Base-by-base conservation (phyloP, 805 yeast species). In the Ogataea parapolymorpha region DNA sequence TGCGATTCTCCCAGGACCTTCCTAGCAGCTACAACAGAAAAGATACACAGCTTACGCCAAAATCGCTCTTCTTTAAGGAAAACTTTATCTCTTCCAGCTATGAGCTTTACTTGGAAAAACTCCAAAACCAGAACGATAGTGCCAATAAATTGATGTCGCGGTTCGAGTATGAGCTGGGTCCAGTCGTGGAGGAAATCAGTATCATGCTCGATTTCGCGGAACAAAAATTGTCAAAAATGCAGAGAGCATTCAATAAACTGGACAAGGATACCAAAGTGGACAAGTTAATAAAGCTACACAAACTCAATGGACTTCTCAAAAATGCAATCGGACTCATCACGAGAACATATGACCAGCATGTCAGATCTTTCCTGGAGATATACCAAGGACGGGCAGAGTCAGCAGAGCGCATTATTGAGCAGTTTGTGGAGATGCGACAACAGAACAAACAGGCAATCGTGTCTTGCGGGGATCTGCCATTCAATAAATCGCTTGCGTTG, bases 1-100 rank as follows among this genome's bases (percentile, higher is more conserved):
- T 37, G 11, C 41, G 35, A 14, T 28, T 54, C 10, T 37, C 42
- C 28, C 26, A 20, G 3, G 46, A 42, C 2, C 35, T 53, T 8
- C 55, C 55, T 2, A 22, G 20, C 3, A 26, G 14, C 5, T 23
- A 39, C 15, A 32, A 24, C 12, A 18, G 3, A 8, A 11, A 18
- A 9, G 44, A 37, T 5, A 8, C 35, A 8, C 41, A 40, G 24
- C 32, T 51, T 18, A 58, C 63, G 0, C 63, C 63, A 12, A 50
- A 26, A 10, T 44, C 60, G 2, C 37, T 42, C 4, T 39, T 44
- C 18, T 58, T 56, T 41, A 37, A 40, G 6, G 55, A 56, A 24
- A 50, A 53, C 4, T 58, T 54, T 37, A 51, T 59, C 25, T 39
- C 40, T 5, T 53, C 61, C 12, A 42, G 47, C n/a, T 56, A 59